Evolutionary conservation across 2,329 filamentous ascomycete species (phyloP), one percentile per base, ranked within the genome.

Genomic region (Daldinia sp.): DNA sequence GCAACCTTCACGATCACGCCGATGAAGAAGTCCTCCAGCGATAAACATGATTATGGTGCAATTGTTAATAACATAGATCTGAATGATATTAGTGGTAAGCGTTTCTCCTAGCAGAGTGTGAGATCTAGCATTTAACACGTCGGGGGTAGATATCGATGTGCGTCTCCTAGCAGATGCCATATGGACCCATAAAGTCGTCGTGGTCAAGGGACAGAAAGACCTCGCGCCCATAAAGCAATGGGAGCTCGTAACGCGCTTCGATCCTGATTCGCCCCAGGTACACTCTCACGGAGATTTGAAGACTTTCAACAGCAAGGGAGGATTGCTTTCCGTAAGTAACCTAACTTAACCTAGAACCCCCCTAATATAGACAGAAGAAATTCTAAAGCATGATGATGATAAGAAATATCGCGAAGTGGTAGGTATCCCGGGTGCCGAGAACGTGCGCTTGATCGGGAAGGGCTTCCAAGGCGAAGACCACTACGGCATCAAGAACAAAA

Each of bases 391-490:
- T 23, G 15, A 35, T 23, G 39, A 75, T 18, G 15, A 39, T 23
- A 42, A 75, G 72, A 75, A 77, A 74, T 63, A 72, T 20, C 74
- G 78, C 39, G 75, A 80, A 18, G 78, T 79, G 18, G 58, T 76
- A 46, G 79, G 78, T 4, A 80, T 84, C 20, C 82, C 82, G 1
- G 79, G 79, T 2, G 82, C 80, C 4, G 81, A 82, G 39, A 82
- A 83, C 61, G 79, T 84, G 6, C 79, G 81, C 15, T 72, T 84
- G 3, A 81, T 84, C 44, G 82, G 82, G 15, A 84, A 84, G 67
- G 82, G 82, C 0, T 81, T 79, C 69, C 82, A 84, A 74, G 81
- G 82, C 6, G 74, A 77, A 6, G 78, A 84, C 67, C 81, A 83
- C 72, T 84, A 80, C 57, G 82, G 82, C 3, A 73, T 84, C 61